Conservation (phyloP, 1,284 basidiomycete species). For the Pyrrhoderma noxium region DNA sequence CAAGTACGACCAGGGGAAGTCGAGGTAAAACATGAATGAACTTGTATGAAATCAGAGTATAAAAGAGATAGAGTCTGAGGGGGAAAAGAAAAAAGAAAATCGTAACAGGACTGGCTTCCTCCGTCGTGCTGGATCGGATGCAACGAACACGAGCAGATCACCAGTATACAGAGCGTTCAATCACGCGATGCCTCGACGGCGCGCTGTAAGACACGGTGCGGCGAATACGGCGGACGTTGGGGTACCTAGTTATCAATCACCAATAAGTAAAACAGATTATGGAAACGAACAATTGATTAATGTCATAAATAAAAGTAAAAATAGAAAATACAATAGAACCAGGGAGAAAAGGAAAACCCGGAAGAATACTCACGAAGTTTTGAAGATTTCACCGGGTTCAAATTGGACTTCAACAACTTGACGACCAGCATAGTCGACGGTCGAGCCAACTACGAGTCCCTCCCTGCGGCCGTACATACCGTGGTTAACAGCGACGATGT, state of each 20-base stretch:
- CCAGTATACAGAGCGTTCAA: conserved; percentile 18
- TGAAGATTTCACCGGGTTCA: conserved; percentile 56
- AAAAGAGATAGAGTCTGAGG: neutral
- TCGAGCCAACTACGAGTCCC: conserved; percentile 68
- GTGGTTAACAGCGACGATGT: conserved; percentile 69
- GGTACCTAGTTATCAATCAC: conserved; percentile 34
- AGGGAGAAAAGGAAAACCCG: conserved; percentile 26
- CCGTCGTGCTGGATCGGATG: too few species aligned
- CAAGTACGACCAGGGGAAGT: neutral
- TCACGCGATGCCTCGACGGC: conserved; percentile 13
- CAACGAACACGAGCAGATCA: conserved; percentile 7
- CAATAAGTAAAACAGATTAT: neutral
- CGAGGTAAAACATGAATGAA: neutral
- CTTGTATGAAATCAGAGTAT: neutral
- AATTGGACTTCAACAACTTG: conserved; percentile 75
- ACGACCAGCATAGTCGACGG: conserved; percentile 61
- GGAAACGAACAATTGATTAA: neutral
- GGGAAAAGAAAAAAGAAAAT: neutral
- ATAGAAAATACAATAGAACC: neutral
- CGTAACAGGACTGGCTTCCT: neutral
- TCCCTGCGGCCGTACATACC: conserved; percentile 54
- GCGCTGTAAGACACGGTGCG: conserved; percentile 15
- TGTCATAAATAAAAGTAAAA: too few species aligned
- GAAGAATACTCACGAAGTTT: conserved; percentile 44
- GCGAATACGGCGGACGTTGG: conserved; percentile 16